These are phyloP conservation scores for Lojkania enalia DNA, from an alignment of 2,329 filamentous ascomycete genomes.

Conservation along the genomic window DNA sequence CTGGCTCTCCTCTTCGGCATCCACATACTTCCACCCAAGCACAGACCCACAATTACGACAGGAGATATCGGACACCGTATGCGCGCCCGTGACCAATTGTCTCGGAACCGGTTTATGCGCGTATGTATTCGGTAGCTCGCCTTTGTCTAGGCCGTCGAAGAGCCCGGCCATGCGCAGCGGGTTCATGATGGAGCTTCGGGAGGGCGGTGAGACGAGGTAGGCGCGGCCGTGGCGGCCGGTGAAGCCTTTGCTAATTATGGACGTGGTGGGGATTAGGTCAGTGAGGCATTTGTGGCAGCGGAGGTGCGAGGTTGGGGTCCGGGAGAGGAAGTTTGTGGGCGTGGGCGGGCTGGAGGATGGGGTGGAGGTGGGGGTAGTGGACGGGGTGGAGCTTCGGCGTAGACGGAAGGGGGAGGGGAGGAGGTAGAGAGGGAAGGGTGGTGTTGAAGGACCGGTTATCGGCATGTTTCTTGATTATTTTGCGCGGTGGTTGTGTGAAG, in stretches of 20 bases:
- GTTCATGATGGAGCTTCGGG: conserved; percentile 34
- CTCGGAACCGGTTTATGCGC: conserved; percentile 60
- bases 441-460: conserved; percentile 16
- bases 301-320: conserved; percentile 56
- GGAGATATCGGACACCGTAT: conserved; percentile 64
- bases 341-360: conserved; percentile 23
- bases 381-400: conserved; percentile 46
- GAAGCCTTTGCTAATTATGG: conserved; percentile 68
- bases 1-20: conserved; percentile 63
- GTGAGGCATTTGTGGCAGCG: conserved; percentile 62
- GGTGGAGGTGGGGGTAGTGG: conserved; percentile 31
- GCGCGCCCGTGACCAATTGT: conserved; percentile 64
- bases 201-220: conserved; percentile 60
- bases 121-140: conserved; percentile 60
- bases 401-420: conserved; percentile 45
- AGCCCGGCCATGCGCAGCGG: conserved; percentile 11
- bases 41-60: conserved; percentile 60
- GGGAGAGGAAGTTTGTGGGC: conserved; percentile 29
- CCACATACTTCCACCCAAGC: conserved; percentile 67
- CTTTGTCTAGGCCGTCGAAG: conserved; percentile 14
- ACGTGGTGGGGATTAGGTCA: conserved; percentile 61
- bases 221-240: conserved; percentile 67
- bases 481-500: conserved; percentile 10
- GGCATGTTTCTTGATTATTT: too few species aligned
- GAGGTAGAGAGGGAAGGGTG: conserved; percentile 50